Base-by-base conservation (phyloP, 2,329 filamentous ascomycete genomes). In the Ceratocystis albifundus region DNA sequence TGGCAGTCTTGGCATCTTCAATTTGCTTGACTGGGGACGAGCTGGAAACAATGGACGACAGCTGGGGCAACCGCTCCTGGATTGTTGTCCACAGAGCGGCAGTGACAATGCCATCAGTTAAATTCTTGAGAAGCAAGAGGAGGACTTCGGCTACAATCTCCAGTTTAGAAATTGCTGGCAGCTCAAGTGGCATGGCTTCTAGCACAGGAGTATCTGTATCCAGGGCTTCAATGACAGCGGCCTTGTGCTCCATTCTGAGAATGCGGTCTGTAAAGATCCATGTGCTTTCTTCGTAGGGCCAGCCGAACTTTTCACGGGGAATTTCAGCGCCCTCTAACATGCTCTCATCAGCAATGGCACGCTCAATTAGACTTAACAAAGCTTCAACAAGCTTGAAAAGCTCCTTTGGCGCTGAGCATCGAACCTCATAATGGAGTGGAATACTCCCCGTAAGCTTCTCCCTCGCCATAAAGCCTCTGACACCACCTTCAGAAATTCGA, bases 301-400 rank as follows among this genome's bases (percentile, higher is more conserved):
- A 88, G 0, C 83, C 83, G 0, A 79, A 74, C 62, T 73, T 74
- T 36, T 84, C 79, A 17, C 76, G 75, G 0, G 84, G 83, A 1
- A 85, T 73, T 25, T 75, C 72, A 66, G 77, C 76, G 10, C 81
- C 78, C 32, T 83, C 80, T 1, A 87, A 75, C 80, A 87, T 87
- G 65, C 82, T 82, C 68, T 82, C 80, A 62, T 87, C 84, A 0
- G 85, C 85, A 6, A 82, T 74, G 30, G 78, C 80, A 22, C 83
- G 79, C 70, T 84, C 84, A 2, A 79, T 79, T 50, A 85, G 75
- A 5, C 74, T 78, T 71, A 84, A 83, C 17, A 96, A 81, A 10
- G 86, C 84, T 74, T 96, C 90, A 4, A 91, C 96, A 72, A 99
- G 82, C 73, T 87, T 87, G 76, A 96, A 95, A 7, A 97, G 80